Conservation (phyloP, 2,329 filamentous ascomycete genomes). For the Orbilia oligospora region DNA sequence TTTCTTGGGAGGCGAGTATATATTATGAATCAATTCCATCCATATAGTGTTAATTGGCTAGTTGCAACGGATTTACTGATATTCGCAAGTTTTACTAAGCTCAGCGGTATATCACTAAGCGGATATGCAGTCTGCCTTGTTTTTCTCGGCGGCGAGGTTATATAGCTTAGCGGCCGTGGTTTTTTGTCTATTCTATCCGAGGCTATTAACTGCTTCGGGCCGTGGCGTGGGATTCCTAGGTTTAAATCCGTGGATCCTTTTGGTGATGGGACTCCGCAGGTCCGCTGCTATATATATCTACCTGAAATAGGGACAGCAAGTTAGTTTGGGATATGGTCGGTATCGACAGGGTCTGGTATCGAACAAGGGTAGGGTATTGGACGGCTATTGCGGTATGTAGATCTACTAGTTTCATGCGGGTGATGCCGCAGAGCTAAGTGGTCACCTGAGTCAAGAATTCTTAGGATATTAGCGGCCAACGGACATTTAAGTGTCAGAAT, state of each 20-base stretch:
- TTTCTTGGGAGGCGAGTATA: not conserved
- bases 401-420: not conserved
- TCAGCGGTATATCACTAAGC: not conserved
- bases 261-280: not conserved
- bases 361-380: too few species aligned
- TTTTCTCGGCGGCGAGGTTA: not conserved
- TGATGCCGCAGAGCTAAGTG: not conserved
- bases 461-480: too few species aligned
- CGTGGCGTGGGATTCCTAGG: not conserved
- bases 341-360: too few species aligned
- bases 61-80: too few species aligned
- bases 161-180: not conserved
- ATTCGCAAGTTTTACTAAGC: too few species aligned
- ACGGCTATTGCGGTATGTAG: not conserved
- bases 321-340: too few species aligned
- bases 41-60: too few species aligned
- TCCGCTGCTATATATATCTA: not conserved
- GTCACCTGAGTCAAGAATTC: not conserved
- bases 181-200: not conserved
- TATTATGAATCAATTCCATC: not conserved
- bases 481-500: too few species aligned
- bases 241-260: too few species aligned
- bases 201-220: slow-evolving; percentile 1
- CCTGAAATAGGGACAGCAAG: not conserved
- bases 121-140: not conserved